Evolutionary conservation across 352 stramenopile species (phyloP).

Genomic region (Halophytophthora polymorphica): DNA sequence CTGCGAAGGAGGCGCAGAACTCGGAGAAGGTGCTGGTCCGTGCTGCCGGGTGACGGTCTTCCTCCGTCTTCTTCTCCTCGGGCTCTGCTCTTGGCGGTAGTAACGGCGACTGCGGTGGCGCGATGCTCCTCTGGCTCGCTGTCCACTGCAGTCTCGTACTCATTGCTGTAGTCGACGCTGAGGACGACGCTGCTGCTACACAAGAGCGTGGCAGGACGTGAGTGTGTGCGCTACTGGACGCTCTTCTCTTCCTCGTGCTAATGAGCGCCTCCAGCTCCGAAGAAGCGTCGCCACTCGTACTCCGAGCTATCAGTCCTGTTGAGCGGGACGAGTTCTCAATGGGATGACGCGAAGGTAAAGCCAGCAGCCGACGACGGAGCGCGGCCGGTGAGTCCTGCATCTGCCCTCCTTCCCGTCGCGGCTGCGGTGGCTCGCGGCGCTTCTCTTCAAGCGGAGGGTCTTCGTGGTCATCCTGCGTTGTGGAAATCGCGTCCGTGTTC

Average conservation of each 20-base stretch:
- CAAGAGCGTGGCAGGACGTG: neutral
- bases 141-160: too few relatives aligned
- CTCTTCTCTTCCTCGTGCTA: constrained; percentile 14
- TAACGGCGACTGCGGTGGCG: too few relatives aligned
- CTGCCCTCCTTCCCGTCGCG: neutral
- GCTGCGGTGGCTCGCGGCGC: neutral
- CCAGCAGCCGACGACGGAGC: constrained; percentile 15
- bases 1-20: constrained; percentile 34
- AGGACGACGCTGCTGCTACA: neutral
- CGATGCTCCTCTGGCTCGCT: too few relatives aligned
- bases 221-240: neutral
- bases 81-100: neutral
- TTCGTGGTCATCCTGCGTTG: constrained; percentile 58
- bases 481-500: too few relatives aligned
- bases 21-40: constrained; percentile 20
- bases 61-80: constrained; percentile 4
- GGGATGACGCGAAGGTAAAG: constrained; percentile 15
- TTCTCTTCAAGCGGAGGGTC: constrained; percentile 45
- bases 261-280: constrained; percentile 21
- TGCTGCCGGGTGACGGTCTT: constrained; percentile 14
- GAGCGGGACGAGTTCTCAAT: constrained; percentile 14
- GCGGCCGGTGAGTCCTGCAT: neutral
- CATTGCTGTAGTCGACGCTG: too few relatives aligned
- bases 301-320: neutral
- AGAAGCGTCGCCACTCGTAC: constrained; percentile 12